Evolutionary conservation across 2,329 filamentous ascomycete genomes (phyloP).

Genomic region (Tympanopsis confertula): DNA sequence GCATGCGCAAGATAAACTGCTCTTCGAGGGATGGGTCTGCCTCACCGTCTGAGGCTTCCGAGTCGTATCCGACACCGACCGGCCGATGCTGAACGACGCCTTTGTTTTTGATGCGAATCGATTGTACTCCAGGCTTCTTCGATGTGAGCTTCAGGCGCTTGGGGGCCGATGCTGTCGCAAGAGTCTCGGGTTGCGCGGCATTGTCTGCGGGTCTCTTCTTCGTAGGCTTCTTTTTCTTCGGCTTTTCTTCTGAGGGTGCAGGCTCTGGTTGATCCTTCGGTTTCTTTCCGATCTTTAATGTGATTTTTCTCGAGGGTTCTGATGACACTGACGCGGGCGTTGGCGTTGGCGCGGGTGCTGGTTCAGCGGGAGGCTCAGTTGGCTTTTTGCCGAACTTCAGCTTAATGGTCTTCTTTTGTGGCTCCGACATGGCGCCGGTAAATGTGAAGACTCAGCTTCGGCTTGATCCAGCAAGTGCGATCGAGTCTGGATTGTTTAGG

Average conservation of each 20-base stretch:
- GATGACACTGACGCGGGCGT: not conserved
- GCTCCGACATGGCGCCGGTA: constrained; percentile 17
- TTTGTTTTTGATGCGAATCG: constrained; percentile 1
- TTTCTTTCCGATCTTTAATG: not conserved
- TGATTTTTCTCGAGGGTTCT: not conserved
- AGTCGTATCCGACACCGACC: constrained; percentile 55
- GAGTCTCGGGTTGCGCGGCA: not conserved
- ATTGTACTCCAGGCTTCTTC: constrained; percentile 1
- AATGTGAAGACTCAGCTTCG: constrained; percentile 6
- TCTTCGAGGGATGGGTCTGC: constrained; percentile 53
- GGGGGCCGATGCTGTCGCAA: not conserved
- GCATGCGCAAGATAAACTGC: constrained; percentile 56
- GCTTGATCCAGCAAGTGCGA: not conserved
- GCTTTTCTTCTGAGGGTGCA: constrained; percentile 1
- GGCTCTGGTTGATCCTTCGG: not conserved
- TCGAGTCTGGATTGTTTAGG: too few species aligned
- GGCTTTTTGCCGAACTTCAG: constrained; percentile 24
- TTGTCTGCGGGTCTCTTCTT: not conserved
- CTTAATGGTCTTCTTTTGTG: constrained; percentile 21
- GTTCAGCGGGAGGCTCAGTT: not conserved
- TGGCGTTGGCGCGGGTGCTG: not conserved
- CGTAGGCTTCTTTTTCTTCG: constrained; percentile 1
- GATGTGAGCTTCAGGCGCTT: not conserved
- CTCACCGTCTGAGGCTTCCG: constrained; percentile 55
- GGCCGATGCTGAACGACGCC: not conserved